Conservation (phyloP, 192 early-diverging fungal species). For the Ramicandelaber brevisporus region DNA sequence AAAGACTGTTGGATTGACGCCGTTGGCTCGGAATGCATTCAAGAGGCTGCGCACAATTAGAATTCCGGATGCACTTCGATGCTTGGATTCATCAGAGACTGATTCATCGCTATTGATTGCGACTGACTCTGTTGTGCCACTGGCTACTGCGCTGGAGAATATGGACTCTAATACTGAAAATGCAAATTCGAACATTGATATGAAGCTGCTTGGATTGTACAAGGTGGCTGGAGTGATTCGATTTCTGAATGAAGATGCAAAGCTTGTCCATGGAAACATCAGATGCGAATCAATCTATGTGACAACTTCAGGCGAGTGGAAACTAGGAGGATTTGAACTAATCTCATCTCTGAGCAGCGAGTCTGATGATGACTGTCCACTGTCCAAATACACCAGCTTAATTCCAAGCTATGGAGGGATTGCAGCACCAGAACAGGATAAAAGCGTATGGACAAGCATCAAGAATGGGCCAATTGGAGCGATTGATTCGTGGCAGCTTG, state of each 20-base stretch:
- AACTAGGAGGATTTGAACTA: constrained; percentile 69
- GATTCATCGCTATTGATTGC: constrained; percentile 53
- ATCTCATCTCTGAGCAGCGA: constrained; percentile 37
- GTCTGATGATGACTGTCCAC: constrained; percentile 5
- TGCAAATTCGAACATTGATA: constrained; percentile 20
- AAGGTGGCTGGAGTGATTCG: constrained; percentile 66
- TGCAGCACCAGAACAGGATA: constrained; percentile 13
- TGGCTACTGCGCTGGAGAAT: no score
- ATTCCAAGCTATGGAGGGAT: constrained; percentile 11
- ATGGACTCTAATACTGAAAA: no score
- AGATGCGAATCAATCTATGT: constrained; percentile 52
- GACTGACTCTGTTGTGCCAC: constrained; percentile 58
- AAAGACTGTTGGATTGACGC: constrained; percentile 35
- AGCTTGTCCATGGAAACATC: constrained; percentile 71
- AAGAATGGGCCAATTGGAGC: constrained; percentile 14
- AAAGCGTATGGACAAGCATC: no score
- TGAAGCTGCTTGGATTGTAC: constrained; percentile 67
- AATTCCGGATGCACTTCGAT: constrained; percentile 66
- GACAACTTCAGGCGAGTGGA: constrained; percentile 87
- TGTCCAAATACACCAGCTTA: constrained; percentile 5
- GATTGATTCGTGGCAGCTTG: constrained; percentile 63
- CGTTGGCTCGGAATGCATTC: constrained; percentile 69
- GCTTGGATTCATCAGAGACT: constrained; percentile 59
- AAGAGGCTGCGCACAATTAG: constrained; percentile 67
- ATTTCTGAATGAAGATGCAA: constrained; percentile 69